Evolutionary conservation across 306 rosid species (phyloP), one percentile per base, ranked within the genome.

Genomic region (Cicer bijugum): DNA sequence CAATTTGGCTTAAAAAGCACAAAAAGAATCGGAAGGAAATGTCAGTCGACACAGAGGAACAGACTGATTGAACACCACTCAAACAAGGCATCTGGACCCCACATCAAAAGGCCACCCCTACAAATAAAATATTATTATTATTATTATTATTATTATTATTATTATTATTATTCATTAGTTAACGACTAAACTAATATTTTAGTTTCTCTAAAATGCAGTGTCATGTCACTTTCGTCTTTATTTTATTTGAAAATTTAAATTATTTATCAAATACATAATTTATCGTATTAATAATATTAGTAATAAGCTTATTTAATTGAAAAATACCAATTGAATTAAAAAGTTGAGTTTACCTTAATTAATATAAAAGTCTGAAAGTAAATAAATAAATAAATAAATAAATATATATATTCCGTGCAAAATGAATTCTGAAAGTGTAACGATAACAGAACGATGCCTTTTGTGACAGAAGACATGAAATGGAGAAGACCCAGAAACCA

Each of bases 401-500:
- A 82, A 55, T 64, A 59, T 46, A 50, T 64, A 45, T 62, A 28
- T 77, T 50, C 19, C 1, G 47, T 15, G 51, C 70, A 46, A 11
- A 77, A 15, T 50, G 76, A 63, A n/a, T n/a, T 48, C 9, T 28
- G 5, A 28, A 28, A 28, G 5, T 28, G 35, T 28, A 28, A 28
- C 35, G 35, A 28, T 28, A 28, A 28, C 35, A 75, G 1, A 37
- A 19, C 15, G 17, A 79, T 92, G 98, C 88, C 91, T 75, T 78
- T 81, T 66, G 53, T 70, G 8, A 37, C 88, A 64, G 87, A 87
- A 53, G 83, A 78, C 39, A 61, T 83, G n/a, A 86, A 88, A 78
- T 82, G 87, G 83, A 86, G 96, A 82, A 87, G 77, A 80, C 90
- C 90, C 85, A 94, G 88, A 73, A 82, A 55, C 78, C 89, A 88